Evolutionary conservation across 2,329 filamentous ascomycete species (phyloP).

Genomic region (Basipetospora chlamydospora): DNA sequence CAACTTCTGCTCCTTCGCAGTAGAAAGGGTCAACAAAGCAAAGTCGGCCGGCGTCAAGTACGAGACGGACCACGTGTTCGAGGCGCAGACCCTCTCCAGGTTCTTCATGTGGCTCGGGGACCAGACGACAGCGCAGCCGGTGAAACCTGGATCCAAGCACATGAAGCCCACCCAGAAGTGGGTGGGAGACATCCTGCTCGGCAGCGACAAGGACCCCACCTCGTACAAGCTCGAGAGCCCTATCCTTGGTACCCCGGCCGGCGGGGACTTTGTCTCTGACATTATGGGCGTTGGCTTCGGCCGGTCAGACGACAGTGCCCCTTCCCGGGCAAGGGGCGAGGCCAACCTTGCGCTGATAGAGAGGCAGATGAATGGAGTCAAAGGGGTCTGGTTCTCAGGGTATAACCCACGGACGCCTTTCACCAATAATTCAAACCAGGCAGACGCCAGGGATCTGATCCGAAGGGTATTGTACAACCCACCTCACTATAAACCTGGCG

Average conservation of each 20-base stretch:
- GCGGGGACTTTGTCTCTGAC: background rate
- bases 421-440: too few relatives aligned
- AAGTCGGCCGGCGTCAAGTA: too few relatives aligned
- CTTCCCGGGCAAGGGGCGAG: background rate
- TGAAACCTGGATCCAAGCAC: background rate
- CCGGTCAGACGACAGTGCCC: background rate
- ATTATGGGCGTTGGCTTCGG: background rate
- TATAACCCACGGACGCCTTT: too few relatives aligned
- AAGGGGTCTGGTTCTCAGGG: background rate
- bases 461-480: background rate
- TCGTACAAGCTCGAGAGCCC: background rate
- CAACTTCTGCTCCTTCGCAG: too few relatives aligned
- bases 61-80: background rate
- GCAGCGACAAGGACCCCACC: background rate
- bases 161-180: background rate
- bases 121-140: background rate
- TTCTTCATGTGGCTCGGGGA: background rate
- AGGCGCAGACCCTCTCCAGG: background rate
- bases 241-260: background rate
- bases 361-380: background rate
- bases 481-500: background rate
- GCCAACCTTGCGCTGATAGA: background rate
- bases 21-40: too few relatives aligned
- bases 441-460: background rate
- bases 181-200: background rate